phyloP scores from a whole-genome alignment of 331 rosid species.

The Dryas integrifolia region DNA sequence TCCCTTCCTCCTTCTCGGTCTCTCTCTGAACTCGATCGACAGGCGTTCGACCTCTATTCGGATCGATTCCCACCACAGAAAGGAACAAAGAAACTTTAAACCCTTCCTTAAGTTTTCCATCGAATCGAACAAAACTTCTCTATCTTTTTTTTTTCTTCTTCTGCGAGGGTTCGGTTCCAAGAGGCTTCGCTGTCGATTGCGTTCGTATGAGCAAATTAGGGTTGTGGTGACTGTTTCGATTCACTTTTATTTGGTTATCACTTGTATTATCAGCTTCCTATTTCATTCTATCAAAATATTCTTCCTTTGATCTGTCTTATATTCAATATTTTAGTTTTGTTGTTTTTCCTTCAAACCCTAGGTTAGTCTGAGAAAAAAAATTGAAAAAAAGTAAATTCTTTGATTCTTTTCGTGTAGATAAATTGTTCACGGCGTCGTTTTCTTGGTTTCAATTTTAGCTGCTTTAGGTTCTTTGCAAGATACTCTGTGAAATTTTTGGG shows the following conservation, averaged over 20 bases:
- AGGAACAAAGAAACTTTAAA: slow-evolving; percentile 9
- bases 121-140: not conserved
- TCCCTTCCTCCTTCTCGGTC: not conserved
- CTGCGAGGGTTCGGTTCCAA: slow-evolving; percentile 38
- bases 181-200: slow-evolving; percentile 33
- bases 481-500: slow-evolving; percentile 86
- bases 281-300: not conserved
- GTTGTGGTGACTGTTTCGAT: slow-evolving; percentile 34
- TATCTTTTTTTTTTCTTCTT: slow-evolving; percentile 4
- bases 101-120: slow-evolving; percentile 25
- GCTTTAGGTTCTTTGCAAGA: slow-evolving; percentile 45
- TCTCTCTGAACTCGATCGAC: slow-evolving; percentile 59
- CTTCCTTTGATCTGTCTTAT: not conserved
- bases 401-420: slow-evolving; percentile 36
- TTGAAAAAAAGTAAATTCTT: slow-evolving; percentile 27
- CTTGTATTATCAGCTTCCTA: not conserved
- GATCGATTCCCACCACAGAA: slow-evolving; percentile 53
- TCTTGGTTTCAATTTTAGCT: slow-evolving; percentile 28
- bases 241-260: slow-evolving; percentile 15
- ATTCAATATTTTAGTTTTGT: not conserved
- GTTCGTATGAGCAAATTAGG: slow-evolving; percentile 35
- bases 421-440: slow-evolving; percentile 32
- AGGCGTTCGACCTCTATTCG: slow-evolving; percentile 37
- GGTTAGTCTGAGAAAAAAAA: slow-evolving; percentile 12
- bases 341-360: slow-evolving; percentile 16